Percentiles rank a stretch among this genome's conserved stretches.
phyloP scores from a whole-genome alignment of 2,329 filamentous ascomycete genomes.

The Fusarium sp. region DNA sequence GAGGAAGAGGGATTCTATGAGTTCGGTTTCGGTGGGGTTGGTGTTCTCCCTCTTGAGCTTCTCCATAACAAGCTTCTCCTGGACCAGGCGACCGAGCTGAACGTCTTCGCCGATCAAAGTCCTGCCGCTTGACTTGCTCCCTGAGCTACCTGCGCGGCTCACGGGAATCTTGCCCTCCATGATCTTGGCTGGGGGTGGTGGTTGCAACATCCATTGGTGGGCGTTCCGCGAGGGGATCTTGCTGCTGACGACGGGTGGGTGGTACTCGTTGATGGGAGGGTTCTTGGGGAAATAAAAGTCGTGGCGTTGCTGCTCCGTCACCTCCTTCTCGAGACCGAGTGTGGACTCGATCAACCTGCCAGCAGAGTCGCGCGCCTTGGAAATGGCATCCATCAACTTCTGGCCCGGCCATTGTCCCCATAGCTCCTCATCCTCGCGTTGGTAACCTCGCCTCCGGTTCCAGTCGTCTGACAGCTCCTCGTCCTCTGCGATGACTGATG shows the following conservation, averaged over 20 bases:
- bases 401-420: constrained; percentile 77
- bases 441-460: constrained; percentile 80
- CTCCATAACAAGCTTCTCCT: constrained; percentile 61
- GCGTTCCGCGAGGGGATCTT: constrained; percentile 77
- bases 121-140: constrained; percentile 62
- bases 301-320: constrained; percentile 65
- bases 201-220: constrained; percentile 92
- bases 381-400: constrained; percentile 68
- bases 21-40: constrained; percentile 57
- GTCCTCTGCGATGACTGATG: constrained; percentile 53
- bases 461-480: constrained; percentile 64
- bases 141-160: constrained; percentile 70
- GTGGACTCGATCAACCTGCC: constrained; percentile 66
- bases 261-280: constrained; percentile 86
- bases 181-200: constrained; percentile 87
- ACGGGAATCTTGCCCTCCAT: constrained; percentile 89
- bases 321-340: constrained; percentile 63
- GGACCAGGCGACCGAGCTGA: constrained; percentile 57
- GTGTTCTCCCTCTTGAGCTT: constrained; percentile 57
- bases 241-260: constrained; percentile 85
- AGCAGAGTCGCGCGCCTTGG: constrained; percentile 68
- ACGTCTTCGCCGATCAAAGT: constrained; percentile 58
- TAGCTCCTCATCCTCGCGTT: constrained; percentile 88
- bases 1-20: constrained; percentile 58
- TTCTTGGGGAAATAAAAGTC: constrained; percentile 73